Percentiles rank a stretch among this genome's conserved stretches.
Conservation (phyloP, 805 yeast species). For the Candida stauntonica region DNA sequence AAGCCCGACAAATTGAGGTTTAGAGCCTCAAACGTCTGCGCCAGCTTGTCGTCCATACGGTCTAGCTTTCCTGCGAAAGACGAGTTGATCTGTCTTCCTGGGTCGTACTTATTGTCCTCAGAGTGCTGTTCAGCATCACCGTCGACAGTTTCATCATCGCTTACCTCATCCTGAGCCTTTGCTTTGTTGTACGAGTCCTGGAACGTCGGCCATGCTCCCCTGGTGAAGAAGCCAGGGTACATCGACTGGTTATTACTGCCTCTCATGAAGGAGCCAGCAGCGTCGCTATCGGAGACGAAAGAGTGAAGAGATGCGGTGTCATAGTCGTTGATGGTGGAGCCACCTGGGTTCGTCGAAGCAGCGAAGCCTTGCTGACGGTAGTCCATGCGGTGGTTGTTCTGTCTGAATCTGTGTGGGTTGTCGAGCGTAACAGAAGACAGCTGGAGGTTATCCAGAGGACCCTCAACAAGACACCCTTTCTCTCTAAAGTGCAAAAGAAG, state of each 20-base stretch:
- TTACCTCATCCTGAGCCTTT: slow-evolving; percentile 1
- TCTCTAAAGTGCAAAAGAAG: slow-evolving; percentile 75
- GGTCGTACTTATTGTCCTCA: slow-evolving; percentile 17
- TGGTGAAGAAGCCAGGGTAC: slow-evolving; percentile 20
- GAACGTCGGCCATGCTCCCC: slow-evolving; percentile 25
- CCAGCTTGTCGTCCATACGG: slow-evolving; percentile 15
- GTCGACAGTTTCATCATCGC: slow-evolving; percentile 4
- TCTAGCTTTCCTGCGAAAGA: slow-evolving; percentile 34
- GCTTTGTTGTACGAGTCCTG: slow-evolving; percentile 15
- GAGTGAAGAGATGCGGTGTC: slow-evolving; percentile 38
- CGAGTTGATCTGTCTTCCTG: slow-evolving; percentile 24
- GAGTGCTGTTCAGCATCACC: slow-evolving; percentile 1
- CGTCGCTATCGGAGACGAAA: slow-evolving; percentile 29
- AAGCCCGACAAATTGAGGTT: no score
- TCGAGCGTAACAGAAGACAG: slow-evolving; percentile 57
- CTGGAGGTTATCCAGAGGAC: slow-evolving; percentile 75
- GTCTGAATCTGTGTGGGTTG: slow-evolving; percentile 23
- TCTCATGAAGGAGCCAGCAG: slow-evolving; percentile 10
- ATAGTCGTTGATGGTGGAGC: slow-evolving; percentile 25
- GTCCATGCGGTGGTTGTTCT: slow-evolving; percentile 8
- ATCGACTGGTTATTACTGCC: slow-evolving; percentile 6
- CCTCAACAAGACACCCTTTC: slow-evolving; percentile 85
- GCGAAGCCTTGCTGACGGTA: slow-evolving; percentile 12
- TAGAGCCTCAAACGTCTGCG: slow-evolving; percentile 12
- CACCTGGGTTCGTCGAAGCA: slow-evolving; percentile 10